A percentile compares a stretch with the other conserved stretches of the same genome.
phyloP scores from a whole-genome alignment of 176 grass and related monocot genomes.

The Poa annua region DNA sequence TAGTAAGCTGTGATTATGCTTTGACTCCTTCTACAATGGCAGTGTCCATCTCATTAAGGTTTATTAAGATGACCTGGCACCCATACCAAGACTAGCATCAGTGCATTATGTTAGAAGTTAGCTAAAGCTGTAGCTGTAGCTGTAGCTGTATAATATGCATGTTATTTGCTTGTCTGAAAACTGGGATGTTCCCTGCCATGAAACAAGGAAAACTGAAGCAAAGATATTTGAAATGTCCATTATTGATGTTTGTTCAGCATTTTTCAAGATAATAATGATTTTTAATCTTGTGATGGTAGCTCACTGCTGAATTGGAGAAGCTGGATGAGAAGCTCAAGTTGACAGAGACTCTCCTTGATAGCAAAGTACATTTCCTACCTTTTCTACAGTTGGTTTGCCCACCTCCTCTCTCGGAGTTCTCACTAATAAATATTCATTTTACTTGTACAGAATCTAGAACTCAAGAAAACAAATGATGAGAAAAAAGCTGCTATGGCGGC shows the following conservation, averaged over 20 bases:
- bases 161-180: conserved; percentile 23
- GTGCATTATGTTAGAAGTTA: conserved; percentile 17
- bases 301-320: conserved; percentile 71
- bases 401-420: conserved; percentile 1
- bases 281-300: conserved; percentile 48
- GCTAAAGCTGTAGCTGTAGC: not conserved
- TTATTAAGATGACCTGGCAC: conserved; percentile 15
- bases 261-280: conserved; percentile 26
- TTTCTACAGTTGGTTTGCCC: conserved; percentile 28
- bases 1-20: not conserved
- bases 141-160: conserved; percentile 15
- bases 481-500: conserved; percentile 88
- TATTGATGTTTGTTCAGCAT: not conserved
- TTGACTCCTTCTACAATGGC: not conserved
- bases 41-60: not conserved
- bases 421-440: conserved; percentile 28
- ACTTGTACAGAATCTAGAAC: conserved; percentile 84
- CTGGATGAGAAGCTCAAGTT: conserved; percentile 81
- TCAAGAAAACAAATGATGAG: conserved; percentile 95
- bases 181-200: not conserved
- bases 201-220: conserved; percentile 10
- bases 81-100: not conserved
- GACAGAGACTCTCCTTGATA: conserved; percentile 79
- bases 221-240: not conserved
- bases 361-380: conserved; percentile 58